Percentiles rank a stretch among this genome's conserved stretches.
Conservation (phyloP, 2,329 filamentous ascomycete species). For the Polytolypa hystricis region DNA sequence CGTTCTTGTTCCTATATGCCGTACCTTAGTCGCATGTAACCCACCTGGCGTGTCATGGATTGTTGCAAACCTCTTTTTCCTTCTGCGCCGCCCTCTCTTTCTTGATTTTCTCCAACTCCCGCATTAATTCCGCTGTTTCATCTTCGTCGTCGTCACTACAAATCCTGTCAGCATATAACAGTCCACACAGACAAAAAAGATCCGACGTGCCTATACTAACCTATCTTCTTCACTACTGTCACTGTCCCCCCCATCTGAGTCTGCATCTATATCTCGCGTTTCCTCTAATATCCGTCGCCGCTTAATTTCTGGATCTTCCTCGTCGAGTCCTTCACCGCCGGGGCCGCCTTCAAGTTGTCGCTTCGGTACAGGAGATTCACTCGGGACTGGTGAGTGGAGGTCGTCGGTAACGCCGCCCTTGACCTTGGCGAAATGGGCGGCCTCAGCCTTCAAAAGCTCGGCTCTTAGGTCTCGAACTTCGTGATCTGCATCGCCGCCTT, state of each 20-base stretch:
- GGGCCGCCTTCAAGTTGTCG: constrained; percentile 49
- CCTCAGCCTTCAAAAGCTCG: constrained; percentile 81
- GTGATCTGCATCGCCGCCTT: constrained; percentile 69
- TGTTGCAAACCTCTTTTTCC: constrained; percentile 51
- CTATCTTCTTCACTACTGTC: constrained; percentile 53
- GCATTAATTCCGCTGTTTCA: constrained; percentile 77
- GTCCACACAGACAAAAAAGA: not conserved
- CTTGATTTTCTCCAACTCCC: constrained; percentile 90
- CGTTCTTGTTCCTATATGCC: constrained; percentile 58
- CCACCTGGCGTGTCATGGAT: not conserved
- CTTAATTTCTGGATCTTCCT: constrained; percentile 67
- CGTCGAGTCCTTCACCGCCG: constrained; percentile 26
- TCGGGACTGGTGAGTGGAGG: constrained; percentile 16
- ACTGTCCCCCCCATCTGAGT: constrained; percentile 53
- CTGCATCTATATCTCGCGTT: constrained; percentile 76
- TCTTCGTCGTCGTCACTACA: constrained; percentile 61
- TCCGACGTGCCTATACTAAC: constrained; percentile 23
- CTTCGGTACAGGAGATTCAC: constrained; percentile 44
- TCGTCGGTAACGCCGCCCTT: constrained; percentile 47
- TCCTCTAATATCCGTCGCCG: constrained; percentile 78
- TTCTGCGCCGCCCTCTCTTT: constrained; percentile 71
- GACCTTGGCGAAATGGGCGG: constrained; percentile 76
- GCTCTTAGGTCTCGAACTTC: constrained; percentile 69
- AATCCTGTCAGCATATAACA: constrained; percentile 22
- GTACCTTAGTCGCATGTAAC: not conserved